Evolutionary conservation across 257 asterid genomes (phyloP), one percentile per base, ranked within the genome.

Genomic region (Capsicum pubescens): DNA sequence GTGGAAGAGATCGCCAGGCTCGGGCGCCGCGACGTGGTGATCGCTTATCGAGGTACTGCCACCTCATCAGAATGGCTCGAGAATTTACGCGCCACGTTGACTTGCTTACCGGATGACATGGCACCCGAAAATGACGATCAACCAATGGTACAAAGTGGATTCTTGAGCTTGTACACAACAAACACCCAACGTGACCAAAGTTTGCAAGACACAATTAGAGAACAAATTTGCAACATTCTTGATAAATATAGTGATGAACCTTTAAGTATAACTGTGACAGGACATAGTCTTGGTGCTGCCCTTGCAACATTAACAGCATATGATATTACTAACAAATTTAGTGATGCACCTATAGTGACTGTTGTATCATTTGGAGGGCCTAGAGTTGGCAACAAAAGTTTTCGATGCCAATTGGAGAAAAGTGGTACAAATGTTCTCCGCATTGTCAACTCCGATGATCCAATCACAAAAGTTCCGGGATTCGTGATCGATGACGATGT

Each of bases 261-360:
- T 16, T 96, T 26, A 26, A 96, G 99, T 83, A 90, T 96, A 9
- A 96, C 99, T 14, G 91, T 96, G 52, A 93, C 99, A 3, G 98
- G 99, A 2, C 99, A 96, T 87, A 94, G 98, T 87, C 90, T 96
- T 0, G 99, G 99, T 9, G 98, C 98, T 8, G 99, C 99, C 1
- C 57, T 96, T 42, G 98, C 99, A 26, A 26, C 32, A 26, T 26
- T 26, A 26, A 26, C 97, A 7, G 99, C 98, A 0, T 92, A 93
- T 79, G 99, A 96, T 82, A 91, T 96, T 54, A 86, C 91, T 1
- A 84, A 89, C 12, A 79, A 88, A 1, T 92, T 93, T 87, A 80
- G 82, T 17, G 86, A 89, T 3, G 92, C 93, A 36, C 98, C 99
- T 0, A 3, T 94, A 39, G 98, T 96, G 26, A 93, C 98, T 2